These are phyloP conservation scores for Terana coerulea DNA, from an alignment of 768 basidiomycete genomes.

Conservation along the genomic window DNA sequence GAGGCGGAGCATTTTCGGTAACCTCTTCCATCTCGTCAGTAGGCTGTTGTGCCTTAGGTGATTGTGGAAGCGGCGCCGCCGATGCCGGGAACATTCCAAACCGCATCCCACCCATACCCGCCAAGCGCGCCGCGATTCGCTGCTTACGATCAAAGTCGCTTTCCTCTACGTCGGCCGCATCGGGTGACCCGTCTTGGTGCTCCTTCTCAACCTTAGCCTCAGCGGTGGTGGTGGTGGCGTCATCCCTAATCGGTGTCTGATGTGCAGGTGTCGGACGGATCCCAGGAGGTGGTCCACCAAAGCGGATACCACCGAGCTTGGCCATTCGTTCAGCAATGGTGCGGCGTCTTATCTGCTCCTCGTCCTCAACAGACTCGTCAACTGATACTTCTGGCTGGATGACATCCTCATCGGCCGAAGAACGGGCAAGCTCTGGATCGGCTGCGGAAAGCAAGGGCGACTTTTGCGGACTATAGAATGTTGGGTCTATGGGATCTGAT, in stretches of 20 bases:
- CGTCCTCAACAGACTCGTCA: constrained; percentile 40
- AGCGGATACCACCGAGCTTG: constrained; percentile 79
- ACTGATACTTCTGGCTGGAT: not conserved
- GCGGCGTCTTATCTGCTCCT: constrained; percentile 43
- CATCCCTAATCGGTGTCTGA: not conserved
- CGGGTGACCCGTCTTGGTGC: constrained; percentile 13
- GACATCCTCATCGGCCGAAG: no score
- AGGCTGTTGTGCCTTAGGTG: not conserved
- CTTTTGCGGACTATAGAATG: constrained; percentile 49
- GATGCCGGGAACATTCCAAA: constrained; percentile 48
- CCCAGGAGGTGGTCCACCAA: constrained; percentile 58
- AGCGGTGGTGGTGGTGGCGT: constrained; percentile 5
- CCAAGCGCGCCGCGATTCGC: constrained; percentile 51
- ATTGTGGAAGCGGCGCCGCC: constrained; percentile 25
- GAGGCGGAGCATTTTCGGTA: constrained; percentile 8
- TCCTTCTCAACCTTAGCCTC: constrained; percentile 20
- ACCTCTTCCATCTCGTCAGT: constrained; percentile 15
- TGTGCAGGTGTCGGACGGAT: constrained; percentile 34
- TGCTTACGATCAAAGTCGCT: constrained; percentile 55
- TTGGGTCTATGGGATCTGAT: constrained; percentile 67
- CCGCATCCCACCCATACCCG: constrained; percentile 54
- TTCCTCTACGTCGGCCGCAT: constrained; percentile 39
- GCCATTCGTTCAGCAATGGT: constrained; percentile 96
- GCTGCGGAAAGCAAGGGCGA: constrained; percentile 19
- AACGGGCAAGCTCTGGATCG: not conserved